Evolutionary conservation across 2,329 filamentous ascomycete species (phyloP), one percentile per base, ranked within the genome.

Genomic region (Thermoascus crustaceus): DNA sequence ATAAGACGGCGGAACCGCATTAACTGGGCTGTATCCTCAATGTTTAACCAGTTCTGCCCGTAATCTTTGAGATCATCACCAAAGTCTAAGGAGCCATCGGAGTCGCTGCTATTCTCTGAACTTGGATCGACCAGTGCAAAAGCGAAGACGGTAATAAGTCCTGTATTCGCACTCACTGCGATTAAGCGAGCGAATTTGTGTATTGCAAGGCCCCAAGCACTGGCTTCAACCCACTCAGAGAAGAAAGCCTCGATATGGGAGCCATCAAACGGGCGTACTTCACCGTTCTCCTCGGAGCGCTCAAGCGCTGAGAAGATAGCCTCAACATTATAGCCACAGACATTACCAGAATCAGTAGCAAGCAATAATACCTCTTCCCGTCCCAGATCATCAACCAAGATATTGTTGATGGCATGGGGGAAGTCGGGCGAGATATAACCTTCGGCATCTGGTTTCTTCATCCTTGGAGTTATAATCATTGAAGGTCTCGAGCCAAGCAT

Each of bases 171-270:
- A 48, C 83, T 85, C 24, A 93, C 80, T 0, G 89, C 91, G 43
- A 98, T 82, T 42, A 95, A 67, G 0, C 88, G 78, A n/a, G 85
- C 85, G 43, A 79, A 67, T 42, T 76, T 72, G 56, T 96, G 89
- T 7, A 94, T 72, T 5, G 86, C 82, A 31, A 94, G 61, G 0
- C 89, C 91, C 91, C 91, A 98, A 2, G 88, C 89, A 40, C 85
- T 89, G 16, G 63, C 65, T 1, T 76, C 75, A 2, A 94, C 86
- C 53, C 83, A 87, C 23, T 82, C 75, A 39, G 78, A 75, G 38
- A 94, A 84, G 52, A 94, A 84, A 2, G 64, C 61, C 11, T 54
- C 53, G 10, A 68, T 49, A 32, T 58, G 54, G 5, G 53, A 39
- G n/a, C 49, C 44, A 36, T 63, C 48, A 29, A 58, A 47, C 14